Percentiles rank a stretch among this genome's conserved stretches.
These are phyloP conservation scores for Aspergillus indologenus DNA, from an alignment of 495 filamentous ascomycete species.

Conservation along the genomic window DNA sequence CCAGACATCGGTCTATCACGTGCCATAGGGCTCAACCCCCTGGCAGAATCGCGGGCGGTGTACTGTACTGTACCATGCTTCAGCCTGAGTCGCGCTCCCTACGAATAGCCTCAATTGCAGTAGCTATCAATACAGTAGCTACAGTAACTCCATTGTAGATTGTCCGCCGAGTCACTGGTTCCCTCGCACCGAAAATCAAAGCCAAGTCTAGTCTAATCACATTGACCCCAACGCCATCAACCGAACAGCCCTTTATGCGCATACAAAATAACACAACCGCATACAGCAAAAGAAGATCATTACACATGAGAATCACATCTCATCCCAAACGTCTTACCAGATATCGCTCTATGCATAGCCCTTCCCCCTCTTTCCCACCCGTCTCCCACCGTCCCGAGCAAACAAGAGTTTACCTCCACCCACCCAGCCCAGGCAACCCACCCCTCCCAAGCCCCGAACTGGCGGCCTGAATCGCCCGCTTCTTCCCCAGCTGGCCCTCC, in stretches of 20 bases:
- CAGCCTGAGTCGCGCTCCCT: no score
- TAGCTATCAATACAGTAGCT: no score
- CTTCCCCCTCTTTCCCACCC: background rate
- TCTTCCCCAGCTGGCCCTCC: slow-evolving; percentile 76
- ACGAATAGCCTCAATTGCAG: no score
- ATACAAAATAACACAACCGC: background rate
- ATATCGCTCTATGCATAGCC: background rate
- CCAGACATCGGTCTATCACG: slow-evolving; percentile 6
- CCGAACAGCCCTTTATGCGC: no score
- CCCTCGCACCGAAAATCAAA: no score
- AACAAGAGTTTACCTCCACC: slow-evolving; percentile 34
- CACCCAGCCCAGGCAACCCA: slow-evolving; percentile 39
- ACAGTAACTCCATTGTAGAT: no score
- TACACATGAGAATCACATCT: background rate
- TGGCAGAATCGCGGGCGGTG: background rate
- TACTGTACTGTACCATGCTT: no score
- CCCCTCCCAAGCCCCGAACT: slow-evolving; percentile 39
- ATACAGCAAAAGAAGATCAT: background rate
- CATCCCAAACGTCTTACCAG: background rate
- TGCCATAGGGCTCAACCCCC: slow-evolving; percentile 23
- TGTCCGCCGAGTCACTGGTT: no score
- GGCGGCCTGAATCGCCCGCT: slow-evolving; percentile 48
- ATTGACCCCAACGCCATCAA: no score
- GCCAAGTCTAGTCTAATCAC: no score
- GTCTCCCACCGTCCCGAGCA: slow-evolving; percentile 1